A percentile compares a stretch with the other conserved stretches of the same genome.
These are phyloP conservation scores for Nematocida sp. DNA, from an alignment of 371 early-diverging fungal genomes.

Conservation along the genomic window DNA sequence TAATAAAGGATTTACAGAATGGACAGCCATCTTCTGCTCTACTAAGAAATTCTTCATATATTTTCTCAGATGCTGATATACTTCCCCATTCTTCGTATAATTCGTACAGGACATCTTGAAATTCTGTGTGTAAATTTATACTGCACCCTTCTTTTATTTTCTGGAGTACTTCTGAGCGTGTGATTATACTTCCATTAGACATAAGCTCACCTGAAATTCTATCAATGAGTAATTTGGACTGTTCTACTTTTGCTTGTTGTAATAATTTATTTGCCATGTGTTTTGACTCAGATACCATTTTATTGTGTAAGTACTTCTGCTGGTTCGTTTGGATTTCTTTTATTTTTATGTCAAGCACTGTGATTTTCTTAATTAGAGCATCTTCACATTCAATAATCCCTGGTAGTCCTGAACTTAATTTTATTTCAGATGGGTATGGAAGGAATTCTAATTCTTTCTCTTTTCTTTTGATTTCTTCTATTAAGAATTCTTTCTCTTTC, in stretches of 20 bases:
- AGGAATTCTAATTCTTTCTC: slow-evolving; percentile 22
- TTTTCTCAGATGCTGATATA: slow-evolving; percentile 24
- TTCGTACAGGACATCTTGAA: neutral
- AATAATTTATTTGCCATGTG: slow-evolving; percentile 4
- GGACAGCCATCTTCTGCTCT: slow-evolving; percentile 39
- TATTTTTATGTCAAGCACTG: slow-evolving; percentile 3
- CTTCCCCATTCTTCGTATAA: slow-evolving; percentile 25
- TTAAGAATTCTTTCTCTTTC: slow-evolving; percentile 41
- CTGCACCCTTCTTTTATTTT: slow-evolving; percentile 23
- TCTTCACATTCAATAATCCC: slow-evolving; percentile 17
- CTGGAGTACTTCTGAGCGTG: slow-evolving; percentile 28
- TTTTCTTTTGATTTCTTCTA: slow-evolving; percentile 27
- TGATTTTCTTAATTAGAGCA: slow-evolving; percentile 42
- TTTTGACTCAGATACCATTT: slow-evolving; percentile 45
- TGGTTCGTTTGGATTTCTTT: slow-evolving; percentile 21
- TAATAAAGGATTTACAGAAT: slow-evolving; percentile 48
- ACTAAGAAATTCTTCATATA: slow-evolving; percentile 44
- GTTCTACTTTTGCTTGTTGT: slow-evolving; percentile 23
- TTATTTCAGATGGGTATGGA: slow-evolving; percentile 3
- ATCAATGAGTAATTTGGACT: slow-evolving; percentile 36
- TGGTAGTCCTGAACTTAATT: neutral
- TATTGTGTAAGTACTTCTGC: slow-evolving; percentile 15
- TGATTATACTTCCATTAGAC: neutral
- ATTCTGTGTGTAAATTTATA: neutral
- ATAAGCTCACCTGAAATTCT: slow-evolving; percentile 16